A percentile compares a stretch with the other conserved stretches of the same genome.
phyloP scores from a whole-genome alignment of 1,139 yeast species.

The Arxiozyma slooffiae region DNA sequence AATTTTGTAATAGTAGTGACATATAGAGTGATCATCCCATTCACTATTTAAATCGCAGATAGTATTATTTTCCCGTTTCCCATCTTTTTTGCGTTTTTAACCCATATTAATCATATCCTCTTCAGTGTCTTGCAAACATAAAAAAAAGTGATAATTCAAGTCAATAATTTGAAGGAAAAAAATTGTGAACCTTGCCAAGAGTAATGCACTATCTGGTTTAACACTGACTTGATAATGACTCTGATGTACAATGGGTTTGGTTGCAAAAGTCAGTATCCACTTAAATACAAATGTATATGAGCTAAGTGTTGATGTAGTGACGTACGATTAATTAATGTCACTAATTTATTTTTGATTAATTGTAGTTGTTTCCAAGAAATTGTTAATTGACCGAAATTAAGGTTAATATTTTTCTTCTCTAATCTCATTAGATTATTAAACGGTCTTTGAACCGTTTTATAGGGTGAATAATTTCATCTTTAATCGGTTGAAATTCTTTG shows the following conservation, averaged over 20 bases:
- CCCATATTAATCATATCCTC: conserved; percentile 83
- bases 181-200: conserved; percentile 61
- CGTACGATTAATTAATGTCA: conserved; percentile 36
- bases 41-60: conserved; percentile 75
- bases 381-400: conserved; percentile 86
- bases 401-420: conserved; percentile 66
- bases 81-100: conserved; percentile 55
- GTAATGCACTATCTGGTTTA: conserved; percentile 66
- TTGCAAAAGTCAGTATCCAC: conserved; percentile 72
- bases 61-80: conserved; percentile 68
- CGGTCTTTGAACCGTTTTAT: conserved; percentile 39
- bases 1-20: conserved; percentile 57
- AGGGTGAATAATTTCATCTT: conserved; percentile 44
- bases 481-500: conserved; percentile 50
- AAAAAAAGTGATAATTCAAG: conserved; percentile 61
- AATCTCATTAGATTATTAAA: conserved; percentile 34
- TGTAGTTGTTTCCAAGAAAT: conserved; percentile 53
- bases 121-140: conserved; percentile 58
- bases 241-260: conserved; percentile 80
- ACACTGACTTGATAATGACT: conserved; percentile 89
- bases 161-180: conserved; percentile 44
- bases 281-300: conserved; percentile 43
- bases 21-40: conserved; percentile 78
- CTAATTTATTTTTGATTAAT: conserved; percentile 43
- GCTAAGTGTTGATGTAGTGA: neutral